Conservation (phyloP, 2,329 filamentous ascomycete genomes). For the Alternaria triticimaculans region DNA sequence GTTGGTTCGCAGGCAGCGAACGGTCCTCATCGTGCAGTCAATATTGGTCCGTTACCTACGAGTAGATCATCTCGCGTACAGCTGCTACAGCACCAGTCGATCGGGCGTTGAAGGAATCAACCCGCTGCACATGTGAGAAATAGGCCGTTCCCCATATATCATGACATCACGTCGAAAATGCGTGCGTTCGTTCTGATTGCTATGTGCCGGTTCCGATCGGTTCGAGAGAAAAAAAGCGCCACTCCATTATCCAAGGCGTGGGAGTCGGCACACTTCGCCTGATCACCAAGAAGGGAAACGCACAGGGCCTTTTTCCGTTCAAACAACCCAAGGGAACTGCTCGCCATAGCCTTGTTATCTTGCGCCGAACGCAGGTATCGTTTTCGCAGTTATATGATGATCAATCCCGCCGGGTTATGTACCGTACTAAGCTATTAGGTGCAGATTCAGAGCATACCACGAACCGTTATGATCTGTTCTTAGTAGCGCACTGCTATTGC, state of each 20-base stretch:
- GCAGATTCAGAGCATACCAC: neutral
- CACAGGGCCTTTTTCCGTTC: conserved; percentile 7
- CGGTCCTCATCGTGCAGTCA: conserved; percentile 14
- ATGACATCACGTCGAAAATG: neutral
- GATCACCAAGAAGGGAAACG: conserved; percentile 30
- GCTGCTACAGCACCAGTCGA: conserved; percentile 4
- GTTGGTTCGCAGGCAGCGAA: conserved; percentile 22
- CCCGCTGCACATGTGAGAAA: neutral
- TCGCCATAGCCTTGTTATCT: neutral
- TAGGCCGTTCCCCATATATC: neutral
- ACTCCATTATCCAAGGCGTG: conserved; percentile 5
- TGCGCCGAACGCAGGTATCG: neutral
- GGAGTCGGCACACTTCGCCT: conserved; percentile 15
- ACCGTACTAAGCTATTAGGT: neutral
- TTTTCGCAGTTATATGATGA: neutral
- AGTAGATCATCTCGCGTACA: conserved; percentile 4
- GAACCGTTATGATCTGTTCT: neutral
- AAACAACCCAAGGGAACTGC: conserved; percentile 11
- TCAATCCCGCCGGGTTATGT: neutral
- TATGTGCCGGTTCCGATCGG: conserved; percentile 2
- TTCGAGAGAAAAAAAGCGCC: conserved; percentile 3
- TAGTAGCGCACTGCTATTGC: neutral
- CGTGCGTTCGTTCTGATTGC: neutral
- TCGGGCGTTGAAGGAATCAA: neutral
- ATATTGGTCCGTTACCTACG: conserved; percentile 9